Conservation (phyloP, 2,329 filamentous ascomycete species). For the Aureobasidium sp. region DNA sequence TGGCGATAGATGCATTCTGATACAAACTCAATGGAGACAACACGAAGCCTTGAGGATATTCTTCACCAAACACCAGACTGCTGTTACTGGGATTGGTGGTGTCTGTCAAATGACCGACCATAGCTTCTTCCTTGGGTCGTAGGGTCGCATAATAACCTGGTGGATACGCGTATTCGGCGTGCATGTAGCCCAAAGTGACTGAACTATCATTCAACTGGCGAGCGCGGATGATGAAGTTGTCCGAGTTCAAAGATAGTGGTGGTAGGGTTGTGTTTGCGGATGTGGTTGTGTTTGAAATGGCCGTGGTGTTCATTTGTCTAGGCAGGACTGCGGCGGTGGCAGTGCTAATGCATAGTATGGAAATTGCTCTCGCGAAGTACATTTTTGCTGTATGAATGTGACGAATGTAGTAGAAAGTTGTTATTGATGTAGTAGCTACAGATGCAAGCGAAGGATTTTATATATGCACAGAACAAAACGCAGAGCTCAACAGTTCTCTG, state of each 20-base stretch:
- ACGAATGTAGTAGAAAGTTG: background rate
- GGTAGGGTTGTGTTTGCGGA: constrained; percentile 12
- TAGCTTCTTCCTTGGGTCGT: constrained; percentile 20
- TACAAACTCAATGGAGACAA: constrained; percentile 19
- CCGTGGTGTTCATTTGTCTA: background rate
- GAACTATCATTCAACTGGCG: constrained; percentile 21
- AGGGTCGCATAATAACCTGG: constrained; percentile 24
- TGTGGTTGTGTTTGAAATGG: constrained; percentile 4
- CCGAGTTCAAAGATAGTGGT: constrained; percentile 1
- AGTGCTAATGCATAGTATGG: background rate
- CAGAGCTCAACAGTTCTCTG: constrained; percentile 11
- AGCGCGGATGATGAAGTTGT: constrained; percentile 24
- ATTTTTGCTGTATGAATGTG: background rate
- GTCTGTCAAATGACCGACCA: constrained; percentile 23
- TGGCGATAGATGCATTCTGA: constrained; percentile 20
- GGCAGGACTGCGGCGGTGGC: constrained; percentile 7
- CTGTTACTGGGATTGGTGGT: constrained; percentile 21
- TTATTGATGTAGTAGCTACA: background rate
- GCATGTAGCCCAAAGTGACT: constrained; percentile 24
- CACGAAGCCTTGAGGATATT: constrained; percentile 21
- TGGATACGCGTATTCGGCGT: constrained; percentile 23
- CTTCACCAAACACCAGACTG: constrained; percentile 16
- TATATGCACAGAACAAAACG: background rate
- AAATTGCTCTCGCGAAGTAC: constrained; percentile 5
- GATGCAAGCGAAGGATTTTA: background rate